A percentile compares a stretch with the other conserved stretches of the same genome.
These are phyloP conservation scores for Bacidia rubella DNA, from an alignment of 495 filamentous ascomycete species.

Conservation along the genomic window DNA sequence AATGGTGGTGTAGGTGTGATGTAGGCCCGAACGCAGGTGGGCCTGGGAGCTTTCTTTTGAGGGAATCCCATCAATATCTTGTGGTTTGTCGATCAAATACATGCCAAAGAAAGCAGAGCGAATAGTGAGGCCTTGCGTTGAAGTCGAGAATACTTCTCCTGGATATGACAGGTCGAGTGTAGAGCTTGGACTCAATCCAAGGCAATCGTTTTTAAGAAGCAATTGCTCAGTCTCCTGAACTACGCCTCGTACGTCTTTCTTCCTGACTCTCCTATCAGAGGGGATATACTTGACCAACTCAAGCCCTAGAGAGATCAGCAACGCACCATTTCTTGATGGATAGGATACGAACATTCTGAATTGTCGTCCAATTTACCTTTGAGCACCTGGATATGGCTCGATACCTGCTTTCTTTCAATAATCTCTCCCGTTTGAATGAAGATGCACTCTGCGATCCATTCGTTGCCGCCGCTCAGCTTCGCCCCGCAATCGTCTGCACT, in stretches of 20 bases:
- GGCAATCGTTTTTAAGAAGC: neutral
- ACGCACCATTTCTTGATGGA: neutral
- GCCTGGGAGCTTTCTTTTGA: neutral
- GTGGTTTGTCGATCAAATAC: slow-evolving; percentile 24
- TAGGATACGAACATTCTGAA: slow-evolving; percentile 28
- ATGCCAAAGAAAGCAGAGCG: slow-evolving; percentile 37
- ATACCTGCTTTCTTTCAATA: slow-evolving; percentile 76
- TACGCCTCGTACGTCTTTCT: neutral
- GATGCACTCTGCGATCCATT: slow-evolving; percentile 78
- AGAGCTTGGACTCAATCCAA: neutral
- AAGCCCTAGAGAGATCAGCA: slow-evolving; percentile 14
- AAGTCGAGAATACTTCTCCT: neutral
- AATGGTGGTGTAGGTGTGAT: slow-evolving; percentile 38
- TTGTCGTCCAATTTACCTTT: slow-evolving; percentile 60
- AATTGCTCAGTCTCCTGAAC: neutral
- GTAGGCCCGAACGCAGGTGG: neutral
- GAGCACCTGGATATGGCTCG: slow-evolving; percentile 94
- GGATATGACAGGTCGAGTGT: neutral
- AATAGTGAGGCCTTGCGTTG: slow-evolving; percentile 17
- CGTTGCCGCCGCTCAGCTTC: slow-evolving; percentile 74
- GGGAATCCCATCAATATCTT: no score
- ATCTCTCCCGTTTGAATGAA: slow-evolving; percentile 50
- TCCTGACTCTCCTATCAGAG: neutral
- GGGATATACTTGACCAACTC: slow-evolving; percentile 10
- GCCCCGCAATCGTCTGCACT: slow-evolving; percentile 41